Conservation (phyloP, 2,329 filamentous ascomycete species). For the Pyricularia sp. region DNA sequence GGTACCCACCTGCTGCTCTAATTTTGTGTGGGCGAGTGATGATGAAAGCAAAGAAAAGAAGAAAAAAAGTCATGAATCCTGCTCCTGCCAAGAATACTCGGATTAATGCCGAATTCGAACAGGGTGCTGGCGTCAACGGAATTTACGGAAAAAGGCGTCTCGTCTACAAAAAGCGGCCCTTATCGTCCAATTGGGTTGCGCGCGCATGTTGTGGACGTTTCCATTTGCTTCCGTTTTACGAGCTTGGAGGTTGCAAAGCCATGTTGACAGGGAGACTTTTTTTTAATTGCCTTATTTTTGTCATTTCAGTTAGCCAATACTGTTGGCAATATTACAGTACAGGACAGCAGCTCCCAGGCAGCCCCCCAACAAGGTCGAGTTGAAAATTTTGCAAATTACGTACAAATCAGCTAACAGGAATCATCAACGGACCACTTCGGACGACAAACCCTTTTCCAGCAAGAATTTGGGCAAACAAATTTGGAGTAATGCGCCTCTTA, state of each 20-base stretch:
- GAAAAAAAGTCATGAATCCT: not conserved
- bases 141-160: not conserved
- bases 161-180: not conserved
- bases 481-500: not conserved
- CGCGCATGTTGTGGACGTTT: not conserved
- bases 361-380: not conserved
- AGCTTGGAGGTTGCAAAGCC: not conserved
- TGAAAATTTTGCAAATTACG: not conserved
- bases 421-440: not conserved
- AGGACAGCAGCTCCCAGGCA: not conserved
- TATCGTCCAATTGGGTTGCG: not conserved
- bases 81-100: not conserved
- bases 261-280: not conserved
- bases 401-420: conserved; percentile 6
- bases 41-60: not conserved
- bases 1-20: not conserved
- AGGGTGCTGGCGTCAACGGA: not conserved
- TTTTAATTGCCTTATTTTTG: not conserved
- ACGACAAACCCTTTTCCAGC: not conserved
- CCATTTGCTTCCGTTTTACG: not conserved
- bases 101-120: not conserved
- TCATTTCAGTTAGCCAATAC: no score
- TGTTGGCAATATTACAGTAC: not conserved
- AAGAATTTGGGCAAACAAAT: not conserved
- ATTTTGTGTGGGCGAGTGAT: not conserved